Conservation (phyloP, 805 yeast genomes). For the Candida insectorum region DNA sequence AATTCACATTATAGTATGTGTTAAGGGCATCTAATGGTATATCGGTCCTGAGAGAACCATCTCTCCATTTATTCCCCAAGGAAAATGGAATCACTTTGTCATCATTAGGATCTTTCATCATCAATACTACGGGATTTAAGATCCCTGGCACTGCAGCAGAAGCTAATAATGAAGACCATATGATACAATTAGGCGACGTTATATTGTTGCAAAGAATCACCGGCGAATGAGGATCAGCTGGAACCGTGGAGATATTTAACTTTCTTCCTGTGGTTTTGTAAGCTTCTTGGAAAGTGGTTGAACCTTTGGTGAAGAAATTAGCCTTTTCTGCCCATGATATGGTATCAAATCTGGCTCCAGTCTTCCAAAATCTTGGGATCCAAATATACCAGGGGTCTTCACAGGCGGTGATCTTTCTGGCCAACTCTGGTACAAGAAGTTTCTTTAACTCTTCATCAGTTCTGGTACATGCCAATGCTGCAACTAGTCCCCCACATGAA, state of each 20-base stretch:
- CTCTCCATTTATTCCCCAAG: conserved; percentile 74
- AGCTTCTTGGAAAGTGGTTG: conserved; percentile 69
- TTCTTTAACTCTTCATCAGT: conserved; percentile 61
- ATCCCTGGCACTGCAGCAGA: conserved; percentile 84
- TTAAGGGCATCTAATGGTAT: conserved; percentile 72
- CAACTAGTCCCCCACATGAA: conserved; percentile 77
- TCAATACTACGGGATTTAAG: conserved; percentile 71
- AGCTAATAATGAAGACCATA: conserved; percentile 77
- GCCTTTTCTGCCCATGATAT: conserved; percentile 69
- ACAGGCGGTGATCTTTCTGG: conserved; percentile 65
- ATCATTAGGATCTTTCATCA: conserved; percentile 54
- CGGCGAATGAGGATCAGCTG: conserved; percentile 79
- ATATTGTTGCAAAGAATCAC: conserved; percentile 73
- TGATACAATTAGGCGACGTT: conserved; percentile 75
- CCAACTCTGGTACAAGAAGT: conserved; percentile 57
- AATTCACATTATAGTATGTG: conserved; percentile 72
- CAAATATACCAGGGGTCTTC: conserved; percentile 59
- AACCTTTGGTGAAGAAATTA: conserved; percentile 70
- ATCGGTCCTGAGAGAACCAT: conserved; percentile 76
- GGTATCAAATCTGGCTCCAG: conserved; percentile 79
- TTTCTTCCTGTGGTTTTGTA: conserved; percentile 65
- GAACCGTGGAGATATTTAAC: conserved; percentile 73
- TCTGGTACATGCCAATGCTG: conserved; percentile 67
- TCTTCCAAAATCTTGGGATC: conserved; percentile 62
- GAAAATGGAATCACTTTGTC: conserved; percentile 58